Base-by-base conservation (phyloP, 257 asterid species). In the Thymus mandschuricus region DNA sequence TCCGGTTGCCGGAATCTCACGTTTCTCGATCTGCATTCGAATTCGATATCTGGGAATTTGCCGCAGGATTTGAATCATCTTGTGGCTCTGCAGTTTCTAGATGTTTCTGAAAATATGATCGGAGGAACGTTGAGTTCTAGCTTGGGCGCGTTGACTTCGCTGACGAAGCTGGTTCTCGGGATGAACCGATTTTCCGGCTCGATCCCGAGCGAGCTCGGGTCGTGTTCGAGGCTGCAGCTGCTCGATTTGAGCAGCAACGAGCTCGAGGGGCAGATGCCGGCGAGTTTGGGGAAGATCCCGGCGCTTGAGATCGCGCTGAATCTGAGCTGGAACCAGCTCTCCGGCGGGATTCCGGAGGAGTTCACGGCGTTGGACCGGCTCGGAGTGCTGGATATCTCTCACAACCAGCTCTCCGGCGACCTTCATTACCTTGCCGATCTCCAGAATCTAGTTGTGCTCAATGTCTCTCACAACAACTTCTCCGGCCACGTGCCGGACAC, bases 401-500 rank as follows among this genome's bases (percentile, higher is more conserved):
- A 91, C 81, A 91, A 91, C 76, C 83, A 81, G 13, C 87, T 91
- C 77, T 81, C 95, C 54, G 97, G 97, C 3, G 88, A 91, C 62
- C 89, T 88, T 11, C 89, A 75, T 63, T 69, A 69, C 50, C 85
- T 91, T 1, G 78, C 86, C 0, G 84, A 75, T 5, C 91, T 91
- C 69, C 86, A 85, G 12, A 89, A 91, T 71, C 91, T 91, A 2
- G 96, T 91, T 56, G 92, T 78, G 3, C 85, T 91, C 73, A 91
- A 91, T 56, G 78, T 91, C 29, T 91, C 97, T 30, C 69, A 80
- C 72, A 89, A 91, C 78, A 82, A 87, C 65, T 89, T 91, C 72
- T 85, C 91, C 12, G 97, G 97, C 3, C 87, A 71, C 6, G 86
- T 91, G 54, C 97, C 97, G 2, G 87, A 87, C 68, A 87, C 94